A percentile compares a stretch with the other conserved stretches of the same genome.
These are phyloP conservation scores for Saksenaea vasiformis DNA, from an alignment of 371 early-diverging fungal species.

Conservation along the genomic window DNA sequence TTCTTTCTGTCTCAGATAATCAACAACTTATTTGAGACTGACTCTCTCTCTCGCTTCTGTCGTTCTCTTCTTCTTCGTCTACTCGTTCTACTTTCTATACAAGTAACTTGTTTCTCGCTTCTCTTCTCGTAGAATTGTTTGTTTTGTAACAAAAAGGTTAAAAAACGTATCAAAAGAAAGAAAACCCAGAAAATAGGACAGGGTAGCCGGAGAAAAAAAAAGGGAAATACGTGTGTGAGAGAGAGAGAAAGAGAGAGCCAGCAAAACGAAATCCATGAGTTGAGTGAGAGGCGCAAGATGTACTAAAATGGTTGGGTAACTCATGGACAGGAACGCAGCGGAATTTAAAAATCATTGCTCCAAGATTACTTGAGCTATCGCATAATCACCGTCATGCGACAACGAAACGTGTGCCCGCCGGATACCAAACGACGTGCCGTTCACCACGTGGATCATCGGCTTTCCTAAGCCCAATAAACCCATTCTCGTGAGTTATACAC, in stretches of 20 bases:
- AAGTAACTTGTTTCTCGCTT: too few species aligned
- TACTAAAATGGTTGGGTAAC: conserved; percentile 2
- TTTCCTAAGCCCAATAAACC: conserved; percentile 42
- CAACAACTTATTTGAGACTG: too few species aligned
- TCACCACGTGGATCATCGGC: conserved; percentile 44
- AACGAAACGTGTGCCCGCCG: conserved; percentile 53
- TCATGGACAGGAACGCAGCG: conserved; percentile 6
- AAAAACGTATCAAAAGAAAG: background rate
- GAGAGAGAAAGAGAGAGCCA: background rate
- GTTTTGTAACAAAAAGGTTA: too few species aligned
- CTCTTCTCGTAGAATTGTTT: too few species aligned
- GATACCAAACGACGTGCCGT: conserved; percentile 37
- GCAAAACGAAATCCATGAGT: background rate
- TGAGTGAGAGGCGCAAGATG: conserved; percentile 1
- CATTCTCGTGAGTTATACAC: background rate
- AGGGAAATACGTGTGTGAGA: background rate
- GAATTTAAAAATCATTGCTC: conserved; percentile 26
- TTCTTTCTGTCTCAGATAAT: conserved; percentile 1
- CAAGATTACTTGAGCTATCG: conserved; percentile 63
- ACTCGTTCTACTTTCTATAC: too few species aligned
- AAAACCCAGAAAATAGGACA: background rate
- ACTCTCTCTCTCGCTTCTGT: background rate
- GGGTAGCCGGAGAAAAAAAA: background rate
- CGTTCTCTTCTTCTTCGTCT: too few species aligned
- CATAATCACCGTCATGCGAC: conserved; percentile 71